Evolutionary conservation across 108 stramenopile genomes (phyloP).

Genomic region (Pseudonitzschia pungens): DNA sequence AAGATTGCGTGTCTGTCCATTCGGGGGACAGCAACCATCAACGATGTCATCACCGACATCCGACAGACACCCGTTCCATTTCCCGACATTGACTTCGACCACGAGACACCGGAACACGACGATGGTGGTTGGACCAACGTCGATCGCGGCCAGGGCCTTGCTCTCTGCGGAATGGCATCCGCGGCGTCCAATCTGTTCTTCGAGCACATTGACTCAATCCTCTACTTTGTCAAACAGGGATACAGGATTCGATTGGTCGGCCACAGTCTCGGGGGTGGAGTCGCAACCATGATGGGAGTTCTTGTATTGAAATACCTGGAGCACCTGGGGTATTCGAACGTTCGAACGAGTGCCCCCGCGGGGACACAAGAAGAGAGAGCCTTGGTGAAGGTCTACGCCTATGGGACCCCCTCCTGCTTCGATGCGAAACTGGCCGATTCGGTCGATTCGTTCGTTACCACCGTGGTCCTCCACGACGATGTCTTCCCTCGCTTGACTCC

Average conservation of each 20-base stretch:
- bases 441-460: conserved; percentile 61
- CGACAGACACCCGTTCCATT: conserved; percentile 87
- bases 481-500: conserved; percentile 92
- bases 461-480: conserved; percentile 91
- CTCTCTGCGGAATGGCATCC: conserved; percentile 83
- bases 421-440: conserved; percentile 80
- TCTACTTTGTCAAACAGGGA: conserved; percentile 60
- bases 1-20: conserved; percentile 79
- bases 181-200: conserved; percentile 75
- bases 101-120: conserved; percentile 4
- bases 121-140: conserved; percentile 77
- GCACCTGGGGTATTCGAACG: conserved; percentile 19
- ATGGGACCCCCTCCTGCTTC: conserved; percentile 91
- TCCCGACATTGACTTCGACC: conserved; percentile 54
- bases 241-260: conserved; percentile 83
- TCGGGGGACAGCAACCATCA: conserved; percentile 89
- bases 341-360: background rate
- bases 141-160: conserved; percentile 64
- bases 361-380: conserved; percentile 24
- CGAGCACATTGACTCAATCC: conserved; percentile 71
- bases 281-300: conserved; percentile 81
- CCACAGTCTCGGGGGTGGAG: conserved; percentile 85
- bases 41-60: conserved; percentile 97
- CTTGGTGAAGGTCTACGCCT: conserved; percentile 79
- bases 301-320: conserved; percentile 66